phyloP scores from a whole-genome alignment of 495 filamentous ascomycete genomes.

The Penicillium argentinense region DNA sequence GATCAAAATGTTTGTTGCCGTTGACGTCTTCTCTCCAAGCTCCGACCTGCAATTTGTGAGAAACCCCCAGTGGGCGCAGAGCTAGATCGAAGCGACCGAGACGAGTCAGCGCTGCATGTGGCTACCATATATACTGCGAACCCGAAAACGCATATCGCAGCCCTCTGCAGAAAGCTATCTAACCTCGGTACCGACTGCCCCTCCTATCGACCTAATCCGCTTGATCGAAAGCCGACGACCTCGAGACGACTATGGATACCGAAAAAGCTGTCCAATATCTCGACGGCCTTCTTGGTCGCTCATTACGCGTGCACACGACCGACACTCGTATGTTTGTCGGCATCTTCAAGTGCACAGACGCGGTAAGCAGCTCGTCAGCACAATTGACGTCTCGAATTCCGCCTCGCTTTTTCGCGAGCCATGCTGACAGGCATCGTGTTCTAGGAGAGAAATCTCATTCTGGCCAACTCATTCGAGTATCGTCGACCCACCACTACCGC shows the following conservation, averaged over 20 bases:
- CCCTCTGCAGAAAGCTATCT: not conserved
- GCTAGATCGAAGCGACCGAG: too few relatives aligned
- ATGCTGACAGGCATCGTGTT: slow-evolving; percentile 3
- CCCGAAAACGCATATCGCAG: not conserved
- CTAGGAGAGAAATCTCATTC: slow-evolving; percentile 81
- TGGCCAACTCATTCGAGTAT: slow-evolving; percentile 84
- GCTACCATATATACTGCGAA: too few relatives aligned
- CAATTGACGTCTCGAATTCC: not conserved
- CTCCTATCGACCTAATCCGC: not conserved
- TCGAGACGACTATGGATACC: slow-evolving; percentile 35
- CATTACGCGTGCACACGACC: slow-evolving; percentile 74
- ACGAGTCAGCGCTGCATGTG: too few relatives aligned
- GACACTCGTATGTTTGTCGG: slow-evolving; percentile 89
- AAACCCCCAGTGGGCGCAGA: too few relatives aligned
- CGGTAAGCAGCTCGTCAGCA: slow-evolving; percentile 49
- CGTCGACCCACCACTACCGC: slow-evolving; percentile 61
- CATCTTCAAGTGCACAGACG: slow-evolving; percentile 90
- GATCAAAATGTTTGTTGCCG: too few relatives aligned
- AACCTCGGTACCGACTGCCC: not conserved
- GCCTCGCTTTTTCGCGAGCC: not conserved
- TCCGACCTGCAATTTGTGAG: too few relatives aligned
- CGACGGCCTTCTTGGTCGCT: slow-evolving; percentile 47
- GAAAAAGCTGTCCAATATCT: slow-evolving; percentile 44
- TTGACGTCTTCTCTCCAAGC: too few relatives aligned
- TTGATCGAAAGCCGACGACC: not conserved